phyloP scores from a whole-genome alignment of 148 eudicot genomes.

The Rhododendron kiyosumense region DNA sequence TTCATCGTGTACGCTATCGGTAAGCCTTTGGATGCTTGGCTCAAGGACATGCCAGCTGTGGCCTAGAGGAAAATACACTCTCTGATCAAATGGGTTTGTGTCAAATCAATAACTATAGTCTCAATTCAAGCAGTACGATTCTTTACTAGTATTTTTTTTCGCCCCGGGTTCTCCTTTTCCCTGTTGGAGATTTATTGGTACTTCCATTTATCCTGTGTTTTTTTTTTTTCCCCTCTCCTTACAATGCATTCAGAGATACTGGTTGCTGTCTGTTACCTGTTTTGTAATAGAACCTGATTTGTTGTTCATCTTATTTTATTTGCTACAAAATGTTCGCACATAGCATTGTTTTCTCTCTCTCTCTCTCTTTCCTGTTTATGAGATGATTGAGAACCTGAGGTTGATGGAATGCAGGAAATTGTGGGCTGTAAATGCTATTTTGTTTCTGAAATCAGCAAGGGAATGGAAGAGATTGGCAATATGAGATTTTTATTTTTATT shows the following conservation, averaged over 20 bases:
- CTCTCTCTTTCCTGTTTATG: background rate
- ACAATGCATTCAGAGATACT: background rate
- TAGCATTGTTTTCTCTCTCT: background rate
- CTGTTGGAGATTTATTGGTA: background rate
- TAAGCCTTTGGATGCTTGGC: conserved; percentile 79
- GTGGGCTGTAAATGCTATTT: background rate
- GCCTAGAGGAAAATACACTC: conserved; percentile 17
- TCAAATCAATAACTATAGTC: background rate
- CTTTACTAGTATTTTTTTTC: conserved; percentile 14
- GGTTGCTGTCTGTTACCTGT: background rate
- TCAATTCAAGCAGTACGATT: conserved; percentile 10
- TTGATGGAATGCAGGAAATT: background rate
- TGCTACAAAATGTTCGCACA: background rate
- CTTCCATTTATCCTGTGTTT: background rate
- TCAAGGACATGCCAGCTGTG: conserved; percentile 66
- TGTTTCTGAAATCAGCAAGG: background rate
- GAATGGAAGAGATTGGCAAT: background rate
- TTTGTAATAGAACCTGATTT: conserved; percentile 6
- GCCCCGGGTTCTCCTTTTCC: background rate
- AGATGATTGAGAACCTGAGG: background rate
- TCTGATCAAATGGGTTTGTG: background rate
- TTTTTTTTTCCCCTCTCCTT: background rate
- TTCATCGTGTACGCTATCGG: conserved; percentile 79
- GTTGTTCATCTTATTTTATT: background rate
- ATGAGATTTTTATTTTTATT: background rate